Evolutionary conservation across 2,329 filamentous ascomycete species (phyloP).

Genomic region (Basipetospora chlamydospora): DNA sequence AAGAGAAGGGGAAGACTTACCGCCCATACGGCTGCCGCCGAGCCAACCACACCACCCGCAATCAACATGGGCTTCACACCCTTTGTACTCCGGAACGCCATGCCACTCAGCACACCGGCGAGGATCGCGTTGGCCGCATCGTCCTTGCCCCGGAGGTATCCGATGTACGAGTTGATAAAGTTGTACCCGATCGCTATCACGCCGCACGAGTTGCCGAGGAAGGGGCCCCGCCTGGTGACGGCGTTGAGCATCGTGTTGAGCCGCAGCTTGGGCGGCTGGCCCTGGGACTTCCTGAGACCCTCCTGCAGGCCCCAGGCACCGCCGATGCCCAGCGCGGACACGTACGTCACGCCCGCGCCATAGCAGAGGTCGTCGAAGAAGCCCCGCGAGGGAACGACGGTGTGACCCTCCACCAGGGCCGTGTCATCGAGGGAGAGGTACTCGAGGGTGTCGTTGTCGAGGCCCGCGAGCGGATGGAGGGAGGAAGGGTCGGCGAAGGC

Average conservation of each 20-base stretch:
- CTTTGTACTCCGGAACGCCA: slow-evolving; percentile 92
- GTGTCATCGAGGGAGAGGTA: slow-evolving; percentile 93
- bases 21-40: slow-evolving; percentile 76
- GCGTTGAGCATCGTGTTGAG: slow-evolving; percentile 92
- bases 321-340: slow-evolving; percentile 72
- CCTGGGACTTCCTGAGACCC: slow-evolving; percentile 65
- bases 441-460: slow-evolving; percentile 86
- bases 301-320: slow-evolving; percentile 88
- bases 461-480: slow-evolving; percentile 82
- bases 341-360: slow-evolving; percentile 86
- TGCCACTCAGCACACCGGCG: slow-evolving; percentile 77
- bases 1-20: slow-evolving; percentile 40
- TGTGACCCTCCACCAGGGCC: slow-evolving; percentile 67
- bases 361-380: slow-evolving; percentile 99
- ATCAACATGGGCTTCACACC: slow-evolving; percentile 88
- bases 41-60: slow-evolving; percentile 77
- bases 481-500: slow-evolving; percentile 72
- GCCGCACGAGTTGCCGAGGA: slow-evolving; percentile 89
- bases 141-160: slow-evolving; percentile 67
- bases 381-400: slow-evolving; percentile 82
- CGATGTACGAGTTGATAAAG: slow-evolving; percentile 73
- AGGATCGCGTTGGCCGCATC: slow-evolving; percentile 79
- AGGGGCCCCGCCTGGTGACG: slow-evolving; percentile 82
- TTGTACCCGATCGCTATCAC: slow-evolving; percentile 96
- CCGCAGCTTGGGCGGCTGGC: slow-evolving; percentile 72